A percentile compares a stretch with the other conserved stretches of the same genome.
phyloP scores from a whole-genome alignment of 352 stramenopile species.

The Globisporangium splendens region DNA sequence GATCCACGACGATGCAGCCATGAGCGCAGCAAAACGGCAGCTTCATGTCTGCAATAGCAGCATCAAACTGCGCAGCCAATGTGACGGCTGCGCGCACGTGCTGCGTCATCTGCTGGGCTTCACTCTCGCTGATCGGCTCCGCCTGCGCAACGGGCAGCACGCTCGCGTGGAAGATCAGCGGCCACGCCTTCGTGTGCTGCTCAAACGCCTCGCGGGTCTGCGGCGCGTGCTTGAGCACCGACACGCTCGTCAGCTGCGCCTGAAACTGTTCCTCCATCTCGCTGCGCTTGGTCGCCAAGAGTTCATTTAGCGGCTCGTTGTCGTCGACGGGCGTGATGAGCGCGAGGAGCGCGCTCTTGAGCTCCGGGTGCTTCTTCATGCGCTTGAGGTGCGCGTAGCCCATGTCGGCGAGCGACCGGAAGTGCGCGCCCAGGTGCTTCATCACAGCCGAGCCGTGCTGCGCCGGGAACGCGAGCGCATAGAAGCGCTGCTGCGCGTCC shows the following conservation, averaged over 20 bases:
- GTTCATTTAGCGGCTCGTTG: slow-evolving; percentile 9
- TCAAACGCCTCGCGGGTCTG: slow-evolving; percentile 60
- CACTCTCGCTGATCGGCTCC: slow-evolving; percentile 36
- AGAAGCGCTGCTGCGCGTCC: slow-evolving; percentile 64
- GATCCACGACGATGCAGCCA: slow-evolving; percentile 58
- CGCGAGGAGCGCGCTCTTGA: slow-evolving; percentile 39
- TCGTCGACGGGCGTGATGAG: slow-evolving; percentile 37
- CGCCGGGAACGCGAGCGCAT: slow-evolving; percentile 66
- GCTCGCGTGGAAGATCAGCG: slow-evolving; percentile 78
- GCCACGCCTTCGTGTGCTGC: slow-evolving; percentile 57
- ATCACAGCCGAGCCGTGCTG: slow-evolving; percentile 62
- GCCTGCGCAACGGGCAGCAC: slow-evolving; percentile 36
- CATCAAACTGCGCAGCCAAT: slow-evolving; percentile 16
- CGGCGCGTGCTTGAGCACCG: slow-evolving; percentile 52
- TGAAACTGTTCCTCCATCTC: slow-evolving; percentile 41
- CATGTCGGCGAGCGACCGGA: slow-evolving; percentile 51
- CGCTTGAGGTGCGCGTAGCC: slow-evolving; percentile 81
- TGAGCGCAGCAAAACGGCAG: slow-evolving; percentile 39
- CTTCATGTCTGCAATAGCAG: slow-evolving; percentile 9
- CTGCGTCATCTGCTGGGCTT: slow-evolving; percentile 29
- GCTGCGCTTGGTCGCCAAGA: neutral
- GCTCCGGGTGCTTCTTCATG: slow-evolving; percentile 63
- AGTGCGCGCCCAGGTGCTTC: slow-evolving; percentile 45
- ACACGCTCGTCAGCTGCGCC: slow-evolving; percentile 35
- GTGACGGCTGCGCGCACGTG: slow-evolving; percentile 24